phyloP scores from a whole-genome alignment of 495 filamentous ascomycete species.

The Annulohypoxylon nitens region DNA sequence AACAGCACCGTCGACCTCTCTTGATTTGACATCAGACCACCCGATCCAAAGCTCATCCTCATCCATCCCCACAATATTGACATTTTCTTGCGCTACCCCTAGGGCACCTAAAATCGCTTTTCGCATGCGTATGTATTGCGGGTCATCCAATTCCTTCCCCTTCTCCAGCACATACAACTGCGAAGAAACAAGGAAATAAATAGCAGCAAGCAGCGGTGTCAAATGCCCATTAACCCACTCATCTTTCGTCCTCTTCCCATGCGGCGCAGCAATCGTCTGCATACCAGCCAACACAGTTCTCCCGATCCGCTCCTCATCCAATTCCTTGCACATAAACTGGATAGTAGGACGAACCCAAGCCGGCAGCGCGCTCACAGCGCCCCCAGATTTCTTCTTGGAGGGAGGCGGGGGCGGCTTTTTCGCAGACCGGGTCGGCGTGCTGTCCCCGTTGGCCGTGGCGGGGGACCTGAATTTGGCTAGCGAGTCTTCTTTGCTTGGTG shows the following conservation, averaged over 20 bases:
- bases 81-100: constrained; percentile 51
- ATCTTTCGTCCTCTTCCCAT: constrained; percentile 56
- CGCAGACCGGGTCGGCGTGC: constrained; percentile 42
- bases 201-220: constrained; percentile 70
- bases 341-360: constrained; percentile 76
- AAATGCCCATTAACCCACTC: constrained; percentile 67
- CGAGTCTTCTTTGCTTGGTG: constrained; percentile 52
- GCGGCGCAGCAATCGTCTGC: constrained; percentile 56
- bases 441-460: constrained; percentile 28
- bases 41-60: constrained; percentile 62
- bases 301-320: constrained; percentile 54
- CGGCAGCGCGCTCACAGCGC: constrained; percentile 61
- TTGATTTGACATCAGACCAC: constrained; percentile 57
- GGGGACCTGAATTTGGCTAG: constrained; percentile 54
- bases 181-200: constrained; percentile 73
- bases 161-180: constrained; percentile 56
- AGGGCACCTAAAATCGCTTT: constrained; percentile 57
- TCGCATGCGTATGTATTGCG: constrained; percentile 56
- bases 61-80: constrained; percentile 49
- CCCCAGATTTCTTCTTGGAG: constrained; percentile 46
- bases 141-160: constrained; percentile 53
- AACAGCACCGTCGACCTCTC: constrained; percentile 72
- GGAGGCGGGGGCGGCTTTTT: constrained; percentile 40
- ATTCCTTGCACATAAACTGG: constrained; percentile 68
- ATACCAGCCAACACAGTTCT: constrained; percentile 60